Base-by-base conservation (phyloP, 1,284 basidiomycete genomes). In the Pyrrhoderma lamaoense region DNA sequence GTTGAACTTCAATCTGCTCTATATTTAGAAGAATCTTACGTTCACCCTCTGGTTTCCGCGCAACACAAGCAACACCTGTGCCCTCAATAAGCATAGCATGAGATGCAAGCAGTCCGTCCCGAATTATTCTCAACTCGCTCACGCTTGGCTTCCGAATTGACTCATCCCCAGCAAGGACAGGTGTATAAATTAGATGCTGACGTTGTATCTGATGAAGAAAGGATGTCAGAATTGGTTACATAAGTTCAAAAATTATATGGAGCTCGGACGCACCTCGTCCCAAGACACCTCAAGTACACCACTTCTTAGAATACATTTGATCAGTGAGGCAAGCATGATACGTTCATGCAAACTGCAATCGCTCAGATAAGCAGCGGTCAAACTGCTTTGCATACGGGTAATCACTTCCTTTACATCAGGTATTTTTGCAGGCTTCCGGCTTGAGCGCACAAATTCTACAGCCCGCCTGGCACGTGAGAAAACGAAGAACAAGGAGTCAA, bases 241-340 rank as follows among this genome's bases (percentile, higher is more conserved):
- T 36, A 11, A 25, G 3, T 7, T n/a, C 2, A n/a, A 49, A 16
- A 40, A 31, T 49, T 56, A 46, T 67, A 73, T 21, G 21, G 35
- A 50, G 2, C 9, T 21, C n/a, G 25, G 2, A 19, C 49, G 53
- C 51, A 94, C 85, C 57, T 92, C 88, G 16, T 76, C 76, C 85
- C 90, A 91, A 58, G 79, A 78, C 47, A 95, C 84, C 67, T 94
- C 91, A 43, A 90, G 82, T 1, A 98, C 77, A 19, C 95, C 95
- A 55, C 89, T 84, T 37, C 88, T 75, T 62, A 85, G 82, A 39
- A 92, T 76, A 62, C 89, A 93, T 58, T 87, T 85, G 18, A 96
- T 73, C 36, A 98, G 67, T 0, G 92, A 82, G 7, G 90, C 84
- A n/a, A 97, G 73, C 82, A 96, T 85, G 39, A 95, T 76, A 42